These are phyloP conservation scores for Prinsepia uniflora DNA, from an alignment of 306 rosid species.

Conservation along the genomic window DNA sequence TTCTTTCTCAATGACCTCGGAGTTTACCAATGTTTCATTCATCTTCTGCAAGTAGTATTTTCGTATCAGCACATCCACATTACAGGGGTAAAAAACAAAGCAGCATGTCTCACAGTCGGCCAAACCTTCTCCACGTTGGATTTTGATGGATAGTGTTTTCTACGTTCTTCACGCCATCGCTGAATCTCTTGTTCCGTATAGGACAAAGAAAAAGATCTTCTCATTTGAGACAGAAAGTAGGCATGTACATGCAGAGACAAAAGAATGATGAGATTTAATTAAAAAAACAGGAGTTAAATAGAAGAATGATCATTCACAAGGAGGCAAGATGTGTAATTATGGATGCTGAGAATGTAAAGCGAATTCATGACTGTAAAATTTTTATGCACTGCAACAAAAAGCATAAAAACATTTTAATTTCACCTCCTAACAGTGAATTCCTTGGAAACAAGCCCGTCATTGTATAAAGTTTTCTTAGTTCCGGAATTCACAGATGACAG, in stretches of 20 bases:
- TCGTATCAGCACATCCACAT: constrained; percentile 32
- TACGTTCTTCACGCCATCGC: constrained; percentile 87
- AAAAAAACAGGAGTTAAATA: constrained; percentile 12
- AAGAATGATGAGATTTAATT: constrained; percentile 7
- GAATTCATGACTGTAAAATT: not conserved
- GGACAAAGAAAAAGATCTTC: constrained; percentile 41
- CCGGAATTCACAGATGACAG: not conserved
- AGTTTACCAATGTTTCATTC: constrained; percentile 18
- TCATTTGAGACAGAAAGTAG: constrained; percentile 23
- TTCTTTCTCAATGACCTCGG: constrained; percentile 43
- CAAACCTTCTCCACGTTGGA: constrained; percentile 54
- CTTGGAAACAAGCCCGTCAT: not conserved
- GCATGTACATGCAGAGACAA: constrained; percentile 16
- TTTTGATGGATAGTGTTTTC: constrained; percentile 62
- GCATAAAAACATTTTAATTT: not conserved
- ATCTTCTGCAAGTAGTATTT: constrained; percentile 47
- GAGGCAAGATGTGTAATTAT: constrained; percentile 11
- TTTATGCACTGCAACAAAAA: not conserved
- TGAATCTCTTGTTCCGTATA: constrained; percentile 71
- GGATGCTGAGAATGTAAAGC: constrained; percentile 3
- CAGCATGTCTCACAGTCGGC: constrained; percentile 17
- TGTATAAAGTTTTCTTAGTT: not conserved
- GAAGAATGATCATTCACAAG: constrained; percentile 4
- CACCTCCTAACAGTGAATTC: not conserved
- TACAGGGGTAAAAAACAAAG: constrained; percentile 7